Evolutionary conservation across 306 rosid genomes (phyloP).

Genomic region (Herpetospermum pedunculosum): DNA sequence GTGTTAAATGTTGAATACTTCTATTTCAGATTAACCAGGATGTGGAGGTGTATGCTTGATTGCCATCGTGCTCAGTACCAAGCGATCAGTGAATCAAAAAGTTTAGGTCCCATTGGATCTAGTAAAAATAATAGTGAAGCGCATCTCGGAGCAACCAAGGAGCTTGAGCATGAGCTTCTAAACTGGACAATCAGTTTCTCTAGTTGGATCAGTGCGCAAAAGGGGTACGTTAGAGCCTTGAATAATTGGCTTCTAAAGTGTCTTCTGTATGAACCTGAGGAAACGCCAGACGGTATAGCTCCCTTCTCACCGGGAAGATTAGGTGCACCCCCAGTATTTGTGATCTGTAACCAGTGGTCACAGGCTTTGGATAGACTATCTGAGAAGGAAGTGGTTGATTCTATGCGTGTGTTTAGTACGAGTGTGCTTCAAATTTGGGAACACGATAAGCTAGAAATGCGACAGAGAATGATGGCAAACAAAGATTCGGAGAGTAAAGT

Average conservation of each 20-base stretch:
- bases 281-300: constrained; percentile 74
- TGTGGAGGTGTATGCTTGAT: constrained; percentile 97
- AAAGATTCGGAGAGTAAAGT: constrained; percentile 76
- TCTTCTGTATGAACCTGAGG: constrained; percentile 72
- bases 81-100: constrained; percentile 84
- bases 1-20: background rate
- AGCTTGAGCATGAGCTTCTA: constrained; percentile 72
- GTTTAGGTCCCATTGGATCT: constrained; percentile 63
- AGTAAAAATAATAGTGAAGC: constrained; percentile 56
- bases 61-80: constrained; percentile 74
- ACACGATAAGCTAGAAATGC: constrained; percentile 64
- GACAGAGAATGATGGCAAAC: constrained; percentile 47
- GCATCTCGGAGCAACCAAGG: constrained; percentile 57
- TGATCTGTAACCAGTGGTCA: constrained; percentile 92
- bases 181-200: constrained; percentile 80
- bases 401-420: constrained; percentile 65
- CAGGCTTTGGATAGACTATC: constrained; percentile 83
- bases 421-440: constrained; percentile 83
- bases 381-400: constrained; percentile 78
- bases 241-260: constrained; percentile 88
- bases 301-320: constrained; percentile 92
- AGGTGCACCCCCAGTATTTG: constrained; percentile 87
- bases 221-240: constrained; percentile 75
- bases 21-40: constrained; percentile 55
- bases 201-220: constrained; percentile 83